Evolutionary conservation across 805 yeast genomes (phyloP).

Genomic region (Teunomyces gatunensis): DNA sequence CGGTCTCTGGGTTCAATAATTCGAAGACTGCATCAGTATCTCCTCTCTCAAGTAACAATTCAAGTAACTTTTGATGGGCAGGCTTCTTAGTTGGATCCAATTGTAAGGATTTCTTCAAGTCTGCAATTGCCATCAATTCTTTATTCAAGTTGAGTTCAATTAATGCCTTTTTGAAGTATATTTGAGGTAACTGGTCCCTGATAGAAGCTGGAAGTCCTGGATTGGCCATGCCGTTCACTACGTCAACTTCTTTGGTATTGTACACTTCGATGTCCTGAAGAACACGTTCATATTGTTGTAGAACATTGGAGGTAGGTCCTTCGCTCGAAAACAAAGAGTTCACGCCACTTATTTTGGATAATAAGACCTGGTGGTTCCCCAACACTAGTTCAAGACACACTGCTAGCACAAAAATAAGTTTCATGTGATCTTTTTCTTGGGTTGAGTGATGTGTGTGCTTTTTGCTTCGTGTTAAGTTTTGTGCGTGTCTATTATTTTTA

Average conservation of each 20-base stretch:
- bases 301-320: slow-evolving; percentile 30
- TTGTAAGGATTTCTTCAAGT: slow-evolving; percentile 48
- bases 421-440: background rate
- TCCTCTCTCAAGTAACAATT: slow-evolving; percentile 54
- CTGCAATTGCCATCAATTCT: slow-evolving; percentile 50
- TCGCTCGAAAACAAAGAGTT: slow-evolving; percentile 18
- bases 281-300: slow-evolving; percentile 22
- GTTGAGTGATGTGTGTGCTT: background rate
- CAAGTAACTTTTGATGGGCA: slow-evolving; percentile 49
- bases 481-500: background rate
- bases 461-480: slow-evolving; percentile 1
- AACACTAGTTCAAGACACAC: background rate
- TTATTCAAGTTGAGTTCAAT: slow-evolving; percentile 57
- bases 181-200: slow-evolving; percentile 33
- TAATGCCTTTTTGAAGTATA: slow-evolving; percentile 59
- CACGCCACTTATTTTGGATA: slow-evolving; percentile 6
- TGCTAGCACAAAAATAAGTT: background rate
- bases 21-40: slow-evolving; percentile 32
- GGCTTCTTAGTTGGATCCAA: slow-evolving; percentile 40
- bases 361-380: background rate
- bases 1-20: slow-evolving; percentile 10
- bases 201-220: slow-evolving; percentile 4
- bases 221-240: background rate
- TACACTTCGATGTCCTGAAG: slow-evolving; percentile 14
- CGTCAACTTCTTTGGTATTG: background rate